Evolutionary conservation across 495 filamentous ascomycete species (phyloP).

Genomic region (Penicillium soppii): DNA sequence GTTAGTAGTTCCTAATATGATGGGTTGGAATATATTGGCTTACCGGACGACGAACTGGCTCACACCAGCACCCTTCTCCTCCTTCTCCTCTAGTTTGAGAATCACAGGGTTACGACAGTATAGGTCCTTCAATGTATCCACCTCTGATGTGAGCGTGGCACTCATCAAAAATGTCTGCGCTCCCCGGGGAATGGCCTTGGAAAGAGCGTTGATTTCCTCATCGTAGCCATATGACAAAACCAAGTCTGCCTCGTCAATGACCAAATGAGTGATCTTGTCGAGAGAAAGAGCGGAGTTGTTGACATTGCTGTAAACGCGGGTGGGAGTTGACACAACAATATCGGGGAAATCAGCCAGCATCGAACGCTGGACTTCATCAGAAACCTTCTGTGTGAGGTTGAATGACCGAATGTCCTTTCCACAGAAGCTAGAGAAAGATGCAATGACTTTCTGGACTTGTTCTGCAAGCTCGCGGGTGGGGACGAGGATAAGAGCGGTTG

Average conservation of each 20-base stretch:
- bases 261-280: conserved; percentile 69
- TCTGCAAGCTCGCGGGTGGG: conserved; percentile 92
- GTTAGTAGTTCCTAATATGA: conserved; percentile 8
- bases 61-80: conserved; percentile 69
- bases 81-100: conserved; percentile 72
- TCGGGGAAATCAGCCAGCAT: conserved; percentile 87
- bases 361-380: conserved; percentile 79
- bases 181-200: conserved; percentile 74
- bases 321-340: conserved; percentile 85
- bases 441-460: conserved; percentile 75
- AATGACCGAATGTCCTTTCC: conserved; percentile 75
- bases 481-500: conserved; percentile 79
- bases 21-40: conserved; percentile 14
- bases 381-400: conserved; percentile 84
- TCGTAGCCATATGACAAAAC: conserved; percentile 95
- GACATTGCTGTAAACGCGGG: conserved; percentile 68
- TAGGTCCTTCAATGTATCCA: conserved; percentile 78
- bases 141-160: conserved; percentile 83
- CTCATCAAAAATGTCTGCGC: conserved; percentile 92
- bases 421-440: conserved; percentile 75
- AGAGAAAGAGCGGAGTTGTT: conserved; percentile 68
- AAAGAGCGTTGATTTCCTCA: conserved; percentile 76
- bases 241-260: conserved; percentile 94
- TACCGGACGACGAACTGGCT: conserved; percentile 84
- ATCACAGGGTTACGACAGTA: conserved; percentile 82